Percentiles rank a stretch among this genome's conserved stretches.
Evolutionary conservation across 495 filamentous ascomycete genomes (phyloP).

Genomic region (Penicillium verhagenii): DNA sequence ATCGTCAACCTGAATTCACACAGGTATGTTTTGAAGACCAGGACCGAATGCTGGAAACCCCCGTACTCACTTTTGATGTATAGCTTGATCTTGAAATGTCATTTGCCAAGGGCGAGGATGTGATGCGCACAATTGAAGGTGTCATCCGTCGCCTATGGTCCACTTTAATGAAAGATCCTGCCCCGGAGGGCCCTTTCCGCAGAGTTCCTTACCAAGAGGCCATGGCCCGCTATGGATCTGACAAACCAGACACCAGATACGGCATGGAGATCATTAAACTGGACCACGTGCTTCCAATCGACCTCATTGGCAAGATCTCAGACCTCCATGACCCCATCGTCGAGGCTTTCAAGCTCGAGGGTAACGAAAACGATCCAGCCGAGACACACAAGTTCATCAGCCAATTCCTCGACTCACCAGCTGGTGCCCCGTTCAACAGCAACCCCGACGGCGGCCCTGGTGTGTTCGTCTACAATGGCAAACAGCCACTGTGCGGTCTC

Average conservation of each 20-base stretch:
- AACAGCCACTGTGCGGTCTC: conserved; percentile 69
- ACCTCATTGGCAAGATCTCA: conserved; percentile 72
- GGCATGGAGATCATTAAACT: conserved; percentile 61
- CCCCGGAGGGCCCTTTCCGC: conserved; percentile 49
- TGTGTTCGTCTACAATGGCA: conserved; percentile 69
- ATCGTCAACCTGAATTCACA: conserved; percentile 95
- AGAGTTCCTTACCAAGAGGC: conserved; percentile 70
- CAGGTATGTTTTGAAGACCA: conserved; percentile 54
- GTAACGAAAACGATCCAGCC: conserved; percentile 43
- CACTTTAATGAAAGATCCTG: conserved; percentile 39
- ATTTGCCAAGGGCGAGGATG: conserved; percentile 70
- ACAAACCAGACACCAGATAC: conserved; percentile 85
- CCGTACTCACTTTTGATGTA: neutral
- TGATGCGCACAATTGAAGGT: conserved; percentile 67
- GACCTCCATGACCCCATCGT: conserved; percentile 58
- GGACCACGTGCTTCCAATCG: conserved; percentile 58
- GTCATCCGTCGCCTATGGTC: conserved; percentile 61
- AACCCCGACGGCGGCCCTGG: conserved; percentile 72
- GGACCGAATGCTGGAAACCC: neutral
- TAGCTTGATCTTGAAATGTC: conserved; percentile 92
- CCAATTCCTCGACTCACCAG: conserved; percentile 66
- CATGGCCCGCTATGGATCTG: conserved; percentile 79
- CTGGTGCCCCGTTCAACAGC: conserved; percentile 55
- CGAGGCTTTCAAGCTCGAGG: conserved; percentile 66
- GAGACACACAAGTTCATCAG: conserved; percentile 59